Evolutionary conservation across 768 basidiomycete genomes (phyloP), one percentile per base, ranked within the genome.

Genomic region (Tulasnella sp.): DNA sequence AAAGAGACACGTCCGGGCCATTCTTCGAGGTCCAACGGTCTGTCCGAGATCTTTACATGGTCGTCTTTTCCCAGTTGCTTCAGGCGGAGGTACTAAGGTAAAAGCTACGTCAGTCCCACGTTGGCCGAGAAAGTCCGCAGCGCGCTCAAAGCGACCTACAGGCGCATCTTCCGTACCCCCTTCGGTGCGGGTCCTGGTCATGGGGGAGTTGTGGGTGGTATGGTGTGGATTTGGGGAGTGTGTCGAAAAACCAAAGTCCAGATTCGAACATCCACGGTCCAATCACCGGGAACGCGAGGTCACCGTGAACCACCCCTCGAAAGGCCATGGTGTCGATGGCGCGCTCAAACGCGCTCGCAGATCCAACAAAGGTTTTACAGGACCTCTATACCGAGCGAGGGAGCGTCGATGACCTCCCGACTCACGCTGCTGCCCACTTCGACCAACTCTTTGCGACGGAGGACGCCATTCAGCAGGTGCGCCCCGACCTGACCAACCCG

Each of bases 291-390:
- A 36, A 12, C 44, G 36, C 21, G 72, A 46, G 38, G n/a, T 42
- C 34, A 74, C 24, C 38, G 72, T 39, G 72, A 74, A 27, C 72
- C n/a, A n/a, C 38, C 38, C 21, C 71, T 3, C 71, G 42, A 44
- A 78, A 71, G 36, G 82, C 46, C 58, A 92, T 92, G 91, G 89
- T 90, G 80, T 89, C 88, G 40, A 84, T 89, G 79, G 84, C 86
- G 36, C 86, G 88, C 75, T 83, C 86, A 68, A 88, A 89, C 83
- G 88, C 89, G 56, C 84, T 90, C 42, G 83, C 85, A n/a, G 83
- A 89, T 82, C 91, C 92, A 0, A 85, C 87, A 5, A 82, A 84
- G 27, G 86, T 87, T 78, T 84, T 93, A n/a, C 83, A 87, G 75
- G 86, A 87, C 46, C 86, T 93, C 14, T 89, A 88, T 84, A 82